Evolutionary conservation across 371 early-diverging fungal genomes (phyloP), one percentile per base, ranked within the genome.

Genomic region (Syncephalis fuscata): DNA sequence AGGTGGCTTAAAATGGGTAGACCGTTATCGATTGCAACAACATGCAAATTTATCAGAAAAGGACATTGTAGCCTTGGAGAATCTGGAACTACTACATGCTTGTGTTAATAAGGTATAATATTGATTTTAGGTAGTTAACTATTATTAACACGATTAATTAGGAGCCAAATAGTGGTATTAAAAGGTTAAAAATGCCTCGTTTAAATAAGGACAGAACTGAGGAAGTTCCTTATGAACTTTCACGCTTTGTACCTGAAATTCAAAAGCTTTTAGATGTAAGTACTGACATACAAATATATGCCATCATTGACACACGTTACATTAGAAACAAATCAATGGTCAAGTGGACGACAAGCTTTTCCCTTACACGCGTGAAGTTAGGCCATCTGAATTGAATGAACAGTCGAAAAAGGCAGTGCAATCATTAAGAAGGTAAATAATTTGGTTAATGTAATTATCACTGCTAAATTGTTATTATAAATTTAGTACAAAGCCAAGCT

Each of bases 1-100:
- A 67, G 38, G 80, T 72, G 53, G 88, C 60, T 43, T 67, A 68
- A 24, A 63, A 62, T 65, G 63, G 4, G 83, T 72, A 19, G 71
- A 89, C 46, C 62, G 85, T 0, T 75, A 79, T 21, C 56, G 66
- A 39, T 60, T 93, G 23, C 58, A 82, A 25, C 73, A 80, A 2
- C 71, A 74, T 53, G 92, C 90, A 10, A 73, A 78, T 45, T 63
- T 96, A 15, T 64, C 71, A 10, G 65, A 74, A n/a, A 69, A 75
- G 20, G 79, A 82, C 48, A 68, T 72, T 24, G 86, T 85, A 38
- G 82, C 85, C 1, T 70, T 92, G 32, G 78, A 71, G 20, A 90
- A 92, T 56, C 61, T 89, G 23, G 60, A 64, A 4, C 50, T 32
- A 4, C 11, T 32, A 32, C 32, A 32, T 32, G 32, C 32, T 7